Percentiles rank a stretch among this genome's conserved stretches.
These are phyloP conservation scores for Boletus tylopilopsis DNA, from an alignment of 768 basidiomycete species.

Conservation along the genomic window DNA sequence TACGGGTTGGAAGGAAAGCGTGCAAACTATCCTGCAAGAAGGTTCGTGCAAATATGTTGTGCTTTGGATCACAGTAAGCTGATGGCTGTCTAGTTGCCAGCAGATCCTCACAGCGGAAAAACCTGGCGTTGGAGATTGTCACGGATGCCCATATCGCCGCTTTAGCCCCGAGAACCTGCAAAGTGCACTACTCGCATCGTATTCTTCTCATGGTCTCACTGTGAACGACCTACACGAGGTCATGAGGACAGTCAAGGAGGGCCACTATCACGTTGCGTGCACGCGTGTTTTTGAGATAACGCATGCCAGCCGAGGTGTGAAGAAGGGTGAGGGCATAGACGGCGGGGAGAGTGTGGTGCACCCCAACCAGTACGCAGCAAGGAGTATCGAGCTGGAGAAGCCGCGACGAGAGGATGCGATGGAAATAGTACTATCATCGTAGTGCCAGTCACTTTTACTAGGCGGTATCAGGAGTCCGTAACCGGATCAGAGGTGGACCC, in stretches of 20 bases:
- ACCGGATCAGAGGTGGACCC: constrained; percentile 10
- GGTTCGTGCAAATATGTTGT: constrained; percentile 39
- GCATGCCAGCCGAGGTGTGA: constrained; percentile 65
- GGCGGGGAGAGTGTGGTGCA: constrained; percentile 86
- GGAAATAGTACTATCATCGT: constrained; percentile 37
- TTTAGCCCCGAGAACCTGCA: constrained; percentile 82
- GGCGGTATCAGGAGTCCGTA: constrained; percentile 20
- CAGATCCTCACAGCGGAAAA: constrained; percentile 71
- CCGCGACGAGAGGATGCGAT: constrained; percentile 41
- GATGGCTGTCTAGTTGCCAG: constrained; percentile 61
- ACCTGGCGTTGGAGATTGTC: constrained; percentile 65
- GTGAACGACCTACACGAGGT: constrained; percentile 78
- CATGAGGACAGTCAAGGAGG: constrained; percentile 68
- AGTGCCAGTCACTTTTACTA: constrained; percentile 5
- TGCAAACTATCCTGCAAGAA: constrained; percentile 91
- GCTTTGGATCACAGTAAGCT: background rate
- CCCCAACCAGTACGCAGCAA: constrained; percentile 87
- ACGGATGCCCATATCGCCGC: constrained; percentile 93
- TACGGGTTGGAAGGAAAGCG: constrained; percentile 94
- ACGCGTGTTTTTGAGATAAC: constrained; percentile 96
- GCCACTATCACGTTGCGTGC: constrained; percentile 93
- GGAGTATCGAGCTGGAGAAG: constrained; percentile 64
- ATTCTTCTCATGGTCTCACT: constrained; percentile 61
- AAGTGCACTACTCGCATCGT: constrained; percentile 65
- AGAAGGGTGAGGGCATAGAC: constrained; percentile 87